These are phyloP conservation scores for Penicillium ochrochloron DNA, from an alignment of 495 filamentous ascomycete genomes.

Conservation along the genomic window DNA sequence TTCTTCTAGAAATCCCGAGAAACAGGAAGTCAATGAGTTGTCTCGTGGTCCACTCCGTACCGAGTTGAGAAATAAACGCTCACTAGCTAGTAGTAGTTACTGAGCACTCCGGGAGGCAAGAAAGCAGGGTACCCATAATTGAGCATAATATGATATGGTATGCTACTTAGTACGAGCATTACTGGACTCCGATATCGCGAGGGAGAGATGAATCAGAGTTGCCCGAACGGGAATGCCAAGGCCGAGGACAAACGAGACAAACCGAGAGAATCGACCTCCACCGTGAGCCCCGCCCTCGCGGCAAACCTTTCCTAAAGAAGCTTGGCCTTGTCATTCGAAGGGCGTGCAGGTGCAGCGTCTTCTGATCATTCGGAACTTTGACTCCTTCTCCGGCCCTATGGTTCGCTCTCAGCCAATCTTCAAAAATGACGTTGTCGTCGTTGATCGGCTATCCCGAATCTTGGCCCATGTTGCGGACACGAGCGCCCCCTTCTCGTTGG, in stretches of 20 bases:
- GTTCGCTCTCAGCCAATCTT: neutral
- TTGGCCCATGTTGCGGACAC: conserved; percentile 6
- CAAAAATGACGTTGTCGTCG: conserved; percentile 16
- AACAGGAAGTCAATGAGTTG: neutral
- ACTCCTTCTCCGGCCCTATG: conserved; percentile 3
- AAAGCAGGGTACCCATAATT: neutral
- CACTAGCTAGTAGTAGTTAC: neutral
- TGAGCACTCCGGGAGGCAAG: neutral
- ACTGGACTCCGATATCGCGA: conserved; percentile 27
- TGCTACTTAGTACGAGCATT: neutral
- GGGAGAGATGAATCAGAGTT: conserved; percentile 19
- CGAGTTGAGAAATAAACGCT: neutral
- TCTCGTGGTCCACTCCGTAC: neutral
- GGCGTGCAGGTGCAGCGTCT: conserved; percentile 36
- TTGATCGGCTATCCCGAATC: conserved; percentile 18
- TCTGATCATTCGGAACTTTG: conserved; percentile 11
- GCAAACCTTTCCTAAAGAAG: conserved; percentile 29
- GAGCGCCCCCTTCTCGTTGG: conserved; percentile 5
- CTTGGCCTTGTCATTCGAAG: conserved; percentile 44
- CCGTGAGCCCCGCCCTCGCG: neutral
- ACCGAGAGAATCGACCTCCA: neutral
- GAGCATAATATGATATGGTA: neutral
- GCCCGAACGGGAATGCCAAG: conserved; percentile 7
- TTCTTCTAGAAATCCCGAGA: conserved; percentile 2
- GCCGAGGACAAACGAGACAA: neutral